Base-by-base conservation (phyloP, 257 asterid genomes). In the Nicotiana obtusifolia region DNA sequence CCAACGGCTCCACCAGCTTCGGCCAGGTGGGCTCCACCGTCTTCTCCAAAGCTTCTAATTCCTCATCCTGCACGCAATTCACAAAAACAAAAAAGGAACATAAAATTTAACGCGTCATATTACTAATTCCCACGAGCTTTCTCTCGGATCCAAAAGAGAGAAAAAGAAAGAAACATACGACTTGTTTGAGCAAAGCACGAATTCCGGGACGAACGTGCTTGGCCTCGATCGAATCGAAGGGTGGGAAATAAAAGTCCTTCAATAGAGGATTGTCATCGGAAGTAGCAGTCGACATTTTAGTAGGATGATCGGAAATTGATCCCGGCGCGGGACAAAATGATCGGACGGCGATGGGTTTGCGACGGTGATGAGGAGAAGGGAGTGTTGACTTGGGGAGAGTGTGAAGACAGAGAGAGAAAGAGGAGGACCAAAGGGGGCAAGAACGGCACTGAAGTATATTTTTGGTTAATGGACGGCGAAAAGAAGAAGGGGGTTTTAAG, bases 1-100 rank as follows among this genome's bases (percentile, higher is more conserved):
- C 99, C 84, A 96, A 87, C 67, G 98, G 99, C 91, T 94, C 99
- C 92, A 93, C 99, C 84, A 94, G 90, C 88, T 96, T 96, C 41
- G 97, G 86, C 99, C 99, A 96, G 4, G 94, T 85, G 30, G 99
- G 98, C 86, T 92, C 99, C 86, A 94, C 97, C 22, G 94, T 93
- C 83, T 82, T 91, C 93, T 94, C 99, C 89, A 96, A 87, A 64
- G 86, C 93, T 86, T 85, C 97, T 86, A 96, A 87, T 62, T 96
- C 95, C 81, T 86, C 85, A 15, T 89, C 97, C 99, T 95, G 64
- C 47, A 78, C 31, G 37, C 85, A 33, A 30, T 73, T 76, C 54
- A 81, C 35, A 17, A 13, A 68, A 81, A 8, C 26, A 73, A 85
- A 77, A 8, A 53, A 20, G n/a, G 5, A 11, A 24, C 35, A 53